Base-by-base conservation (phyloP, 495 filamentous ascomycete species). In the Lasiosphaeris hirsuta region DNA sequence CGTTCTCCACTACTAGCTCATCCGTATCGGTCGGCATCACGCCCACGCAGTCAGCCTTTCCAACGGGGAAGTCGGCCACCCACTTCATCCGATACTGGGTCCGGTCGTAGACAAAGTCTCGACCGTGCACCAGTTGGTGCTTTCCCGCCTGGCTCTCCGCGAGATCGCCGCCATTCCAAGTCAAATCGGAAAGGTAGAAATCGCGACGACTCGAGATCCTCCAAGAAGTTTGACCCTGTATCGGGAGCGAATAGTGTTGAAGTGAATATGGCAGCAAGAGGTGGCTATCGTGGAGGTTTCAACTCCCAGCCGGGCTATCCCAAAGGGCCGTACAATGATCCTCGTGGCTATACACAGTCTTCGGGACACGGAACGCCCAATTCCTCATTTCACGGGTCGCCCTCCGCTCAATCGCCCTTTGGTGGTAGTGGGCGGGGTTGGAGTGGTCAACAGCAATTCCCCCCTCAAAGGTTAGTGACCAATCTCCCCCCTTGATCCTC, bases 401-500 rank as follows among this genome's bases (percentile, higher is more conserved):
- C 89, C 37, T 82, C 82, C 39, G 78, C 82, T 8, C 78, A 81
- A 47, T 90, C 88, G 23, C 86, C 88, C 1, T 86, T 86, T 68
- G 76, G 78, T 33, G 75, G 83, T 62, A 81, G 81, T 18, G 80
- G 80, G 23, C 83, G 85, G 74, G 74, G 72, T 58, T 82, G 82
- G 60, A 81, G 75, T 57, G 69, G 73, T 36, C 79, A 79, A 63
- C 76, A 77, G 40, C 84, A 83, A 63, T 78, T 75, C 41, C 80
- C 79, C 44, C 83, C 82, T 58, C 80, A 83, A 71, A 78, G 80
- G 87, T 89, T 75, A 69, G 83, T 57, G 41, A 36, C 10, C 43
- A 52, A 47, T 18, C 10, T 23, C 35, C 51, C 44, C 14, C 19
- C 53, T 4, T 14, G 7, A 18, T 10, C 11, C 7, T 7, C 3